These are phyloP conservation scores for Neophaeococcomyces mojaviensis DNA, from an alignment of 2,329 filamentous ascomycete genomes.

Conservation along the genomic window DNA sequence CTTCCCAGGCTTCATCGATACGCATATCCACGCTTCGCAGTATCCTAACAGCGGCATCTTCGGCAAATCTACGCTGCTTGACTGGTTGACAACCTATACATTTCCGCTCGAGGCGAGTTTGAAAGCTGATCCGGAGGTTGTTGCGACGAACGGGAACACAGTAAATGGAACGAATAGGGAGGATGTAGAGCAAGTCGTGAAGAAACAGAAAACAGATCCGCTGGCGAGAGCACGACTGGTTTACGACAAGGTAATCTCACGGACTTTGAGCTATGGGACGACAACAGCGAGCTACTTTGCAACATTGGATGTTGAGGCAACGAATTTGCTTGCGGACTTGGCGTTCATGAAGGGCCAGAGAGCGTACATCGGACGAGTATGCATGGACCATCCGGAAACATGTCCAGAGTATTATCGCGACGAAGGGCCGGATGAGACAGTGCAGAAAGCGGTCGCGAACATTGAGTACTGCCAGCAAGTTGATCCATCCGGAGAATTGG, in stretches of 20 bases:
- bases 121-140: conserved; percentile 27
- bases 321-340: conserved; percentile 82
- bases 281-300: conserved; percentile 94
- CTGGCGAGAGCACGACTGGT: conserved; percentile 58
- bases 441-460: conserved; percentile 50
- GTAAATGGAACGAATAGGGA: conserved; percentile 21
- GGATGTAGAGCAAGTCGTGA: conserved; percentile 2
- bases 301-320: conserved; percentile 76
- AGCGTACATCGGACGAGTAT: conserved; percentile 86
- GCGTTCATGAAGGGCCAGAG: conserved; percentile 75
- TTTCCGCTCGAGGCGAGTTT: conserved; percentile 86
- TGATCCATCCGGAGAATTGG: conserved; percentile 56
- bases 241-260: conserved; percentile 69
- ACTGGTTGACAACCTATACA: conserved; percentile 91
- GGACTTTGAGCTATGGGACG: conserved; percentile 81
- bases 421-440: conserved; percentile 50
- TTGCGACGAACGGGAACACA: conserved; percentile 22
- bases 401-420: conserved; percentile 77
- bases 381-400: conserved; percentile 68
- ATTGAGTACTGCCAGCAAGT: conserved; percentile 59
- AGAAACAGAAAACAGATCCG: conserved; percentile 27
- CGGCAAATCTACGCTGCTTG: conserved; percentile 81
- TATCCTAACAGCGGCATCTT: conserved; percentile 93
- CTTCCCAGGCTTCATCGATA: conserved; percentile 55
- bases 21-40: conserved; percentile 90